Conservation (phyloP, 345 rosid species). For the Sonneratia alba region DNA sequence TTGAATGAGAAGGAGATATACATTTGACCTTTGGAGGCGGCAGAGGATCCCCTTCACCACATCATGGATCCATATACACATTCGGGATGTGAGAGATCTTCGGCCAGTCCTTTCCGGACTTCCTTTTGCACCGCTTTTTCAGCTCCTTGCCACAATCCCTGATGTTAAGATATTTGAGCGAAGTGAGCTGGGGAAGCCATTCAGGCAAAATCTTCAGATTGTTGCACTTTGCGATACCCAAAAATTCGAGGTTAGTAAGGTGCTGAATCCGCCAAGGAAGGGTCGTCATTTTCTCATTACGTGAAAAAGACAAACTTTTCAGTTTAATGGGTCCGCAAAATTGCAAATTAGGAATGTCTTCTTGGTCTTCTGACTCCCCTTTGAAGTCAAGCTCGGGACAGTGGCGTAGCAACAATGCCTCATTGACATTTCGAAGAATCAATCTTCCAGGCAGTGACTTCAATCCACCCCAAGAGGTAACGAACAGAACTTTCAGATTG, state of each 20-base stretch:
- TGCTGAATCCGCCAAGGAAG: background rate
- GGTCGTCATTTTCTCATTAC: background rate
- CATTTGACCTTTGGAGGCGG: too few species aligned
- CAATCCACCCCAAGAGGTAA: background rate
- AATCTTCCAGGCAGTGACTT: background rate
- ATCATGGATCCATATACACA: background rate
- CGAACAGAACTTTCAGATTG: background rate
- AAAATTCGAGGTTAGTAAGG: background rate
- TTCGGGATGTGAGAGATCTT: background rate
- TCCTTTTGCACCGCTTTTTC: background rate
- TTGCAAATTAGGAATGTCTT: background rate
- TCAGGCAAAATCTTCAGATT: background rate
- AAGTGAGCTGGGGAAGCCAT: background rate
- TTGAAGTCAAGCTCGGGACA: background rate
- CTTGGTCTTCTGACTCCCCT: conserved; percentile 1
- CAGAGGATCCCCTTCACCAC: too few species aligned
- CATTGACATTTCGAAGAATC: background rate
- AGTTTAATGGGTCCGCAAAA: background rate
- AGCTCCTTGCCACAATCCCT: background rate
- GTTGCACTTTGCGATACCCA: background rate
- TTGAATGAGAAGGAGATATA: too few species aligned
- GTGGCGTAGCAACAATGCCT: background rate
- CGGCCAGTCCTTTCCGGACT: background rate
- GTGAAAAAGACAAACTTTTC: background rate
- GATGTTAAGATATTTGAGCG: background rate